These are phyloP conservation scores for Desmodesmus armatus DNA, from an alignment of 139 green algal species.

Conservation along the genomic window DNA sequence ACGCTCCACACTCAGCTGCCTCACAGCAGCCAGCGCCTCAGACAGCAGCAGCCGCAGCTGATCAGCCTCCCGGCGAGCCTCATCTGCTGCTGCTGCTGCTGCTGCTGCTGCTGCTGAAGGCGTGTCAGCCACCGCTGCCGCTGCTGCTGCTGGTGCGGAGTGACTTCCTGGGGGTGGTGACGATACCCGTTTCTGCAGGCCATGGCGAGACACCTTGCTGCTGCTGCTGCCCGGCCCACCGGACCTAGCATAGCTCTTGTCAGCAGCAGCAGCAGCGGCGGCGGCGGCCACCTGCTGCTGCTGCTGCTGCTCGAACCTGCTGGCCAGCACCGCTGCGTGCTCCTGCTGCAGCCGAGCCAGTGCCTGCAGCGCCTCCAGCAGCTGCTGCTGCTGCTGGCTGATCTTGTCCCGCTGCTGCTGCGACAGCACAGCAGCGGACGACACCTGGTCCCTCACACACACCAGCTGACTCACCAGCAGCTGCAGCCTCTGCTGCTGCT, in stretches of 20 bases:
- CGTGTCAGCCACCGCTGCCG: neutral
- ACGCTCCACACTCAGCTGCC: constrained; percentile 9
- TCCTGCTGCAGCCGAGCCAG: neutral
- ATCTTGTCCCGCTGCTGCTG: constrained; percentile 8
- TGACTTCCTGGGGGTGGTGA: neutral
- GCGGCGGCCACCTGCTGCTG: constrained; percentile 9
- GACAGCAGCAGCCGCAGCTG: neutral
- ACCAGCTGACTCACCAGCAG: constrained; percentile 22
- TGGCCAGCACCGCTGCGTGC: too few relatives aligned
- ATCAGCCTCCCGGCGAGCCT: neutral
- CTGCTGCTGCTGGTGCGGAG: constrained; percentile 6
- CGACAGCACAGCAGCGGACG: neutral
- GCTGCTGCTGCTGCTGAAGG: neutral
- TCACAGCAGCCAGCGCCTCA: too few relatives aligned
- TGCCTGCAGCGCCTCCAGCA: neutral
- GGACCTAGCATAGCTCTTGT: too few relatives aligned
- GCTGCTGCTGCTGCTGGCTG: constrained; percentile 26
- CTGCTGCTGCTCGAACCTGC: neutral
- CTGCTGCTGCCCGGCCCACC: neutral
- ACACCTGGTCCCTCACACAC: neutral
- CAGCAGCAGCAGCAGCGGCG: too few relatives aligned
- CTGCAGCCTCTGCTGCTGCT: constrained; percentile 35
- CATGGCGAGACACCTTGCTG: neutral
- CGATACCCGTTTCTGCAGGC: neutral
- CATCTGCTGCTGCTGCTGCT: neutral